Evolutionary conservation across 2,329 filamentous ascomycete species (phyloP), one percentile per base, ranked within the genome.

Genomic region (Phyllosticta paracitricarpa): DNA sequence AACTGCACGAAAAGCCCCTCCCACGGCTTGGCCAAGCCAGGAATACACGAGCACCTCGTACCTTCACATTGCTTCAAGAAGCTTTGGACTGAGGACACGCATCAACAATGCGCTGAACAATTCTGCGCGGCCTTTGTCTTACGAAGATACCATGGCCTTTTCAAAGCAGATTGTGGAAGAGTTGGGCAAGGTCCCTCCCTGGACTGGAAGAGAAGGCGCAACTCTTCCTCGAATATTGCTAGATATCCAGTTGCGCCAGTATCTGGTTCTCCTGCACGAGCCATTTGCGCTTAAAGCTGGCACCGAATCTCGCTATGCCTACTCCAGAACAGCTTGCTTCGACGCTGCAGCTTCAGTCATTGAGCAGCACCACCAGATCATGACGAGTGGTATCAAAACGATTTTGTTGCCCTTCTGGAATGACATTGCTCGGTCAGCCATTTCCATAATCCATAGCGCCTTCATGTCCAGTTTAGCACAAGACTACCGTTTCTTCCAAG

Each of bases 31-130:
- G 57, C 67, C 70, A 4, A 28, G 65, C 1, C 68, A 69, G 6
- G 58, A 71, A 17, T 74, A 70, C 59, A 73, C 72, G 2, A 61
- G 68, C 3, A 62, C 70, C 1, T 72, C 72, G 0, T 74, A 70
- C 56, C 66, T 72, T 2, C 63, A 59, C 35, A 28, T 64, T 1
- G 66, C 68, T 8, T 12, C 65, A n/a, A 62, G 63, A 52, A 73
- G 70, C 9, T 65, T 74, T 17, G 63, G 69, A 26, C 64, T 75
- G 1, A 69, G 72, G 2, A 61, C 72, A 12, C 67, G 71, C 53
- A 66, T 75, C 14, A 67, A 69, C 19, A 66, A 71, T 24, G 57
- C 72, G 2, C 59, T 75, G 26, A 74, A 74, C 61, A 68, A 70
- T 35, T 69, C 71, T 0, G 68, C 67, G 1, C 65, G 65, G 4